phyloP scores from a whole-genome alignment of 345 rosid genomes.

The Lumnitzera racemosa region DNA sequence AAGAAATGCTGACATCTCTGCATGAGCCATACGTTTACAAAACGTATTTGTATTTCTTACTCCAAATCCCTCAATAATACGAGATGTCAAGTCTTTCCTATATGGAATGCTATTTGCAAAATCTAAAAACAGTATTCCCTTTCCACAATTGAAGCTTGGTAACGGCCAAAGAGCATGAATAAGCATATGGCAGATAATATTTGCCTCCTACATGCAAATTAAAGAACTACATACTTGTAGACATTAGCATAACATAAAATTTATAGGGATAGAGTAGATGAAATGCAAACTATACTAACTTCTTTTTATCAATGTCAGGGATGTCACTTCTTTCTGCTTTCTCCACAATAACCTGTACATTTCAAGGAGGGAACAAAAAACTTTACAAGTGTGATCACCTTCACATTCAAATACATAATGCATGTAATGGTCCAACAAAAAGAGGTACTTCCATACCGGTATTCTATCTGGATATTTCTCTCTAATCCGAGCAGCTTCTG shows the following conservation, averaged over 20 bases:
- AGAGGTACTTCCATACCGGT: slow-evolving; percentile 31
- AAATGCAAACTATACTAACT: slow-evolving; percentile 19
- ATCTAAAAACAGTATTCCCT: no score
- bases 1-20: background rate
- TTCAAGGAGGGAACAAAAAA: background rate
- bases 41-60: background rate
- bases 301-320: slow-evolving; percentile 44
- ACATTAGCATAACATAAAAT: background rate
- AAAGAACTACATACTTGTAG: no score
- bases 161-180: no score
- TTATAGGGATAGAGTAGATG: background rate
- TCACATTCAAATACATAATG: background rate
- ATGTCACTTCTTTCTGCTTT: slow-evolving; percentile 43
- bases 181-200: no score
- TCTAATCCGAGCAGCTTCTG: slow-evolving; percentile 56
- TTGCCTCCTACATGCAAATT: no score
- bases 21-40: background rate
- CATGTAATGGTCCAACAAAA: background rate
- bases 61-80: no score
- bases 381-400: background rate
- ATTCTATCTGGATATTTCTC: slow-evolving; percentile 75
- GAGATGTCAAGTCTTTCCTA: no score
- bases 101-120: no score
- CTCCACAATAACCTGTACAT: slow-evolving; percentile 37
- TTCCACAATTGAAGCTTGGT: no score